phyloP scores from a whole-genome alignment of 1,139 yeast genomes.

The Sugiyamaella xylanicola region DNA sequence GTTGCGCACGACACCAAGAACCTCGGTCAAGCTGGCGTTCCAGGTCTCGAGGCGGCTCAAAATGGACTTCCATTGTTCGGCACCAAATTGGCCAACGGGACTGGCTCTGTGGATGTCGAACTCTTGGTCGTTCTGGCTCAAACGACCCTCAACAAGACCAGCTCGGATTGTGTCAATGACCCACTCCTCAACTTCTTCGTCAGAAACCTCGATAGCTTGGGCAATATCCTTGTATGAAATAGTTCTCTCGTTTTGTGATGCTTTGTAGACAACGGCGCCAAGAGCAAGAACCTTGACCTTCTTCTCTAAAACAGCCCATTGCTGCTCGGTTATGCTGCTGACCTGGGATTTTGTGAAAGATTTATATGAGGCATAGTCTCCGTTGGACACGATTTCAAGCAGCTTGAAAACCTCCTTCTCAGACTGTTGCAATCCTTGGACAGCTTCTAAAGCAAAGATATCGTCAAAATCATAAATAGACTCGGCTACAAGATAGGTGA shows the following conservation, averaged over 20 bases:
- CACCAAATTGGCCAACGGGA: slow-evolving; percentile 44
- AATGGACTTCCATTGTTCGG: slow-evolving; percentile 45
- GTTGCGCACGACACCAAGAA: slow-evolving; percentile 40
- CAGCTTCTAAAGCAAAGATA: slow-evolving; percentile 39
- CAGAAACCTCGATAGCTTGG: slow-evolving; percentile 39
- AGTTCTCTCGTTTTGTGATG: slow-evolving; percentile 26
- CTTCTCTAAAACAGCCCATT: slow-evolving; percentile 34
- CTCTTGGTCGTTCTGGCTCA: slow-evolving; percentile 45
- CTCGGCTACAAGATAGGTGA: slow-evolving; percentile 35
- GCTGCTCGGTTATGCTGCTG: slow-evolving; percentile 27
- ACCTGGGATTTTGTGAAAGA: slow-evolving; percentile 23
- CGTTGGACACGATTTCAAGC: slow-evolving; percentile 40
- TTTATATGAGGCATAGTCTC: slow-evolving; percentile 39
- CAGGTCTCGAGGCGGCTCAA: slow-evolving; percentile 43
- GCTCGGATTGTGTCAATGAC: slow-evolving; percentile 49
- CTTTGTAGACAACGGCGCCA: slow-evolving; percentile 33
- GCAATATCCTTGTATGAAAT: slow-evolving; percentile 43
- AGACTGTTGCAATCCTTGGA: slow-evolving; percentile 32
- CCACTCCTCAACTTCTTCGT: slow-evolving; percentile 46
- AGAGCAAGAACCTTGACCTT: slow-evolving; percentile 38
- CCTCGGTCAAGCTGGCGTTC: slow-evolving; percentile 43
- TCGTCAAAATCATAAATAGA: slow-evolving; percentile 42
- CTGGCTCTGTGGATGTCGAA: slow-evolving; percentile 46
- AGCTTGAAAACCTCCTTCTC: slow-evolving; percentile 35
- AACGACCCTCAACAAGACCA: slow-evolving; percentile 48